Evolutionary conservation across 2,329 filamentous ascomycete genomes (phyloP).

Genomic region (Aspergillus sp.): DNA sequence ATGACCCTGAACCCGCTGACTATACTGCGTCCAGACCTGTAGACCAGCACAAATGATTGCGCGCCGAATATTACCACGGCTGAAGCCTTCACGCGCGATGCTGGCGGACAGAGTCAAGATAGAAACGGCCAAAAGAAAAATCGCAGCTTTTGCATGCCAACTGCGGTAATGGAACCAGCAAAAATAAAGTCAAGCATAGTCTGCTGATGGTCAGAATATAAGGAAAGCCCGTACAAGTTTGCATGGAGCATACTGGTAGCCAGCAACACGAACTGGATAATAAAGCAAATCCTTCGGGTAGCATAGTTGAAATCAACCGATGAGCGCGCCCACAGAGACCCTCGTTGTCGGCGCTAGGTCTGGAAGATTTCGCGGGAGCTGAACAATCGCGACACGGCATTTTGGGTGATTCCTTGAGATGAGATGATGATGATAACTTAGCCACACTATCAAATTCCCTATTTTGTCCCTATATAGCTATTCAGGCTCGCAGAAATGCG

Average conservation of each 20-base stretch:
- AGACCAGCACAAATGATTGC: conserved; percentile 16
- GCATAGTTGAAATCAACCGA: neutral
- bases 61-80: conserved; percentile 13
- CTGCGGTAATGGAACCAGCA: conserved; percentile 18
- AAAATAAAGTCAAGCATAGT: conserved; percentile 18
- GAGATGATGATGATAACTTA: neutral
- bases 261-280: neutral
- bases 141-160: no score
- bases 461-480: neutral
- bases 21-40: conserved; percentile 15
- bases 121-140: conserved; percentile 15
- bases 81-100: conserved; percentile 15
- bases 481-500: neutral
- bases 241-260: conserved; percentile 9
- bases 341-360: neutral
- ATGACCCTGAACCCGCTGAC: conserved; percentile 3
- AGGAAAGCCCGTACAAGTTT: conserved; percentile 11
- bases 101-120: conserved; percentile 14
- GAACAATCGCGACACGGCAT: neutral
- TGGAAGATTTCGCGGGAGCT: neutral
- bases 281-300: conserved; percentile 19
- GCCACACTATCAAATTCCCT: neutral
- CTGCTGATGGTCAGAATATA: neutral
- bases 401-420: neutral
- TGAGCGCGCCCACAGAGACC: neutral